Percentiles rank a stretch among this genome's conserved stretches.
Evolutionary conservation across 2,329 filamentous ascomycete species (phyloP).

Genomic region (Hypoxylon sp.): DNA sequence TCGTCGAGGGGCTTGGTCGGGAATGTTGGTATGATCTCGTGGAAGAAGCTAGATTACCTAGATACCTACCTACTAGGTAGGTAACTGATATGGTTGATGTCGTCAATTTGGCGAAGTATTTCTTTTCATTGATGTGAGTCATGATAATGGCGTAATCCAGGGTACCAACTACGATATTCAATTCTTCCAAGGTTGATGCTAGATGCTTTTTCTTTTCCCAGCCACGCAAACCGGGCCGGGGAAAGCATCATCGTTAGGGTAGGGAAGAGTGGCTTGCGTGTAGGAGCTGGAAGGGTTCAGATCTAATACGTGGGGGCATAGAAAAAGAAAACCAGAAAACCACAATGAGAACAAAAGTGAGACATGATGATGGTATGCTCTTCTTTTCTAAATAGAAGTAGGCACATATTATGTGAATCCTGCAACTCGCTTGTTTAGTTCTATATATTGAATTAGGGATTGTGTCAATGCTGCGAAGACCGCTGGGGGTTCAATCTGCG

Average conservation of each 20-base stretch:
- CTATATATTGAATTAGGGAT: neutral
- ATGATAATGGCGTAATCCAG: no score
- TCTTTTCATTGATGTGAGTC: no score
- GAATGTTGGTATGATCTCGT: neutral
- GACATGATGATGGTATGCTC: no score
- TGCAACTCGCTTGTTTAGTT: no score
- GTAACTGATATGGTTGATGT: neutral
- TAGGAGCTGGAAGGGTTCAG: neutral
- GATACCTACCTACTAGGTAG: neutral
- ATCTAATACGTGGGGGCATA: neutral
- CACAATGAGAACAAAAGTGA: no score
- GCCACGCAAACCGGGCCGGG: neutral
- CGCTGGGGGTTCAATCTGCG: neutral
- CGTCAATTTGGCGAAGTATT: neutral
- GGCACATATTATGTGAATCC: no score
- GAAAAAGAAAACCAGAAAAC: no score
- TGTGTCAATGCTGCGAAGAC: neutral
- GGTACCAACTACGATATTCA: neutral
- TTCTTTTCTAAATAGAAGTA: no score
- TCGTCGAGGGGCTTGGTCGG: no score
- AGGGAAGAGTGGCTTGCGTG: neutral
- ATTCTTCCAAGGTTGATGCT: neutral
- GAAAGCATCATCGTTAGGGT: neutral
- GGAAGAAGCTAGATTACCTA: neutral
- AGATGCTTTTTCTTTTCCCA: neutral